A percentile compares a stretch with the other conserved stretches of the same genome.
phyloP scores from a whole-genome alignment of 2,329 filamentous ascomycete species.

The Trichoderma semiorbis region DNA sequence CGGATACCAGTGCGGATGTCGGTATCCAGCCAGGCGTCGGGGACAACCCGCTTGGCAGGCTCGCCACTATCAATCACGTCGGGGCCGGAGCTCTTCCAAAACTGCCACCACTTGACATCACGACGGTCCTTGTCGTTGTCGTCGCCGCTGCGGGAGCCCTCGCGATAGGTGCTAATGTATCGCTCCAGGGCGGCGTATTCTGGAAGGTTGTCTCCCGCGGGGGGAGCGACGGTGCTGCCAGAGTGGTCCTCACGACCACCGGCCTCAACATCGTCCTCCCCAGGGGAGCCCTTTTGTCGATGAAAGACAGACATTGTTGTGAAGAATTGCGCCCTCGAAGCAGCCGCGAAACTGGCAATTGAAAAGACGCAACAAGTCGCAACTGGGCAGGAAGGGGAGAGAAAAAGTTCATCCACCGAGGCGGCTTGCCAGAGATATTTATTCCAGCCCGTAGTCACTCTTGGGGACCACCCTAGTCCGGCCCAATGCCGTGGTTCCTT shows the following conservation, averaged over 20 bases:
- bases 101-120: constrained; percentile 12
- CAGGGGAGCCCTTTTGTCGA: constrained; percentile 4
- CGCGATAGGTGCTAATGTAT: constrained; percentile 14
- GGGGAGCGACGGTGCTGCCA: constrained; percentile 13
- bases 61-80: constrained; percentile 33
- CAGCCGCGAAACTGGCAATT: constrained; percentile 16
- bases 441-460: neutral
- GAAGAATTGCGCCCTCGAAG: constrained; percentile 16
- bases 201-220: neutral
- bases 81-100: constrained; percentile 1
- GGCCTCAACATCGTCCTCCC: constrained; percentile 9
- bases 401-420: constrained; percentile 9
- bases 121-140: constrained; percentile 11
- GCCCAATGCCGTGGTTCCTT: constrained; percentile 15
- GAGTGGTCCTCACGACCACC: constrained; percentile 13
- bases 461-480: neutral
- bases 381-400: constrained; percentile 12
- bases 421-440: constrained; percentile 16
- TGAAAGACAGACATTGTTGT: constrained; percentile 17
- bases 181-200: constrained; percentile 14
- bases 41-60: constrained; percentile 55
- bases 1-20: constrained; percentile 70
- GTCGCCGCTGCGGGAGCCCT: constrained; percentile 4
- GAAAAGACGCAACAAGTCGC: constrained; percentile 17
- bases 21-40: constrained; percentile 77